These are phyloP conservation scores for Eruca vesicaria DNA, from an alignment of 441 rosid species.

Conservation along the genomic window DNA sequence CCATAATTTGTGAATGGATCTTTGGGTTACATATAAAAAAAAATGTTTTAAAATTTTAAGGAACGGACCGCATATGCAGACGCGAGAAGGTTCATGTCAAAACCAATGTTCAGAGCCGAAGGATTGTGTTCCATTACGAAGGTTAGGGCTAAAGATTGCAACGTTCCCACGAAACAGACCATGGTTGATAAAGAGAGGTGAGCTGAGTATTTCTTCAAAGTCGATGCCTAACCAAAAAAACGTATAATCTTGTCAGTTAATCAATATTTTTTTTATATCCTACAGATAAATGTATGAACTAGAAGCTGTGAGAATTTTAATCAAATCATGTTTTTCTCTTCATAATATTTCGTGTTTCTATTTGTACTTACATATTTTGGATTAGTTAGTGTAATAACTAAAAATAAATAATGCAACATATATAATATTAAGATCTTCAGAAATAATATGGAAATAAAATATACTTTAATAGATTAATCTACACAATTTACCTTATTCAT, in stretches of 20 bases:
- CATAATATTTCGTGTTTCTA: not conserved
- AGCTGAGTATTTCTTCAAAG: constrained; percentile 65
- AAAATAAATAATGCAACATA: not conserved
- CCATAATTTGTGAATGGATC: not conserved
- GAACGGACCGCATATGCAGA: constrained; percentile 87
- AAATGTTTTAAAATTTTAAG: not conserved
- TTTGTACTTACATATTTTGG: not conserved
- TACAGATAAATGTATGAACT: not conserved
- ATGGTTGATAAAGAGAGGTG: constrained; percentile 82
- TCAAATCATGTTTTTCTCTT: not conserved
- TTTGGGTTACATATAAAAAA: not conserved
- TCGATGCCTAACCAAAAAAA: constrained; percentile 43
- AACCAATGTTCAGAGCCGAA: constrained; percentile 64
- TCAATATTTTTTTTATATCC: not conserved
- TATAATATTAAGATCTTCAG: not conserved
- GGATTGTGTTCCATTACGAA: constrained; percentile 72
- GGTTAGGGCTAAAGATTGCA: constrained; percentile 75
- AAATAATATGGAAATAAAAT: not conserved
- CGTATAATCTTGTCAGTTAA: not conserved
- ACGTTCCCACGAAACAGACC: constrained; percentile 75
- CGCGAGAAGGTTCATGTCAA: constrained; percentile 92
- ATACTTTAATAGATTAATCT: not conserved
- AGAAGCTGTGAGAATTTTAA: not conserved
- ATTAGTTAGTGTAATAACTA: not conserved
- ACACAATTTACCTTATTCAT: not conserved